phyloP scores from a whole-genome alignment of 2,329 filamentous ascomycete species.

The Lachnellula willkommii region DNA sequence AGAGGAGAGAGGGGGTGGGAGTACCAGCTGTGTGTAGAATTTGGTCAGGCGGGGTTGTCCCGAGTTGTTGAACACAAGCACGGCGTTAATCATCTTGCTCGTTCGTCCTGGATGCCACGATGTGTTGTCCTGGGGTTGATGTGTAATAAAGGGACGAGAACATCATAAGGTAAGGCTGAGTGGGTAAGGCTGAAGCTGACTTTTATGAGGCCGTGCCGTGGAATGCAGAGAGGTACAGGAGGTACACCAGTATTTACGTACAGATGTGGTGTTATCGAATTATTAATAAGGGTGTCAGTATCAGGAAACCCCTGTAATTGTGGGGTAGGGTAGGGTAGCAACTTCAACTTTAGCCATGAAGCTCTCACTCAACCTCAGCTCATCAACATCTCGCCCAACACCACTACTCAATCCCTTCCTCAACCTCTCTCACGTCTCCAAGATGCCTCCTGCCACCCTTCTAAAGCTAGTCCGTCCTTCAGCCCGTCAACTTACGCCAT shows the following conservation, averaged over 20 bases:
- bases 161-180: neutral
- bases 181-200: too few relatives aligned
- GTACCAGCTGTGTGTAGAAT: conserved; percentile 94
- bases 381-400: neutral
- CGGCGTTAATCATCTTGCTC: conserved; percentile 86
- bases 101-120: neutral
- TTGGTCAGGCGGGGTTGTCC: conserved; percentile 95
- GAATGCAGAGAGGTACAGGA: too few relatives aligned
- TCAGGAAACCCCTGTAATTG: neutral
- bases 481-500: neutral
- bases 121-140: too few relatives aligned
- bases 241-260: too few relatives aligned
- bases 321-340: conserved; percentile 11
- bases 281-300: too few relatives aligned
- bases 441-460: conserved; percentile 4
- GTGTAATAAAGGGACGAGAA: too few relatives aligned
- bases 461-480: conserved; percentile 4
- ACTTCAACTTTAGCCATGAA: neutral
- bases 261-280: too few relatives aligned
- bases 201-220: too few relatives aligned
- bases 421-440: neutral
- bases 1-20: conserved; percentile 8
- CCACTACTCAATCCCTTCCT: neutral
- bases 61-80: conserved; percentile 97
- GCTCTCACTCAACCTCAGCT: conserved; percentile 2